Base-by-base conservation (phyloP, 306 rosid genomes). In the Medicago truncatula region DNA sequence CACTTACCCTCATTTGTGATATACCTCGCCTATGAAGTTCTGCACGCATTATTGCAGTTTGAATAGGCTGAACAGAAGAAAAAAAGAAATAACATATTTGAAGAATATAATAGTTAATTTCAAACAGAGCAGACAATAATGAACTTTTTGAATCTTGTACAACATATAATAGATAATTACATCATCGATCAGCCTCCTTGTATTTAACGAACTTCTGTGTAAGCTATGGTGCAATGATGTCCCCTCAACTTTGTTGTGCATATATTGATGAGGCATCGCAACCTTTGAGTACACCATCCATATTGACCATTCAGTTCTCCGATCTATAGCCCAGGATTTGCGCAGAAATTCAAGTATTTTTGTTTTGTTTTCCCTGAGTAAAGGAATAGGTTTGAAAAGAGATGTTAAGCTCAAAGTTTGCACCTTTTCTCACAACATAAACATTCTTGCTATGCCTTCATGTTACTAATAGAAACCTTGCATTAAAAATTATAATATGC, bases 271-370 rank as follows among this genome's bases (percentile, higher is more conserved):
- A 64, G 98, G 97, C 93, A 95, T 83, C 73, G 86, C 91, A 73
- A 90, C 89, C 84, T 86, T 90, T 47, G 97, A 87, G 86, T 89
- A 83, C 31, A 95, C 97, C 96, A 92, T 95, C 99, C 99, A 95
- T 86, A 95, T 95, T 61, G 99, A 95, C 97, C 97, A 95, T 75
- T 95, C 99, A 80, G 99, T 90, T 85, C 83, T 84, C 72, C 97
- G 89, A 67, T 89, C 96, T 74, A 67, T 88, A 21, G 85, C 91
- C 99, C 97, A 95, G 4, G 84, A 81, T 66, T 84, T 88, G 62
- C 67, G 78, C 58, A 95, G 83, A 82, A 85, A 86, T 83, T 95
- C 99, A 83, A 92, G 67, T 82, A 95, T 85, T 85, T 83, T 86
- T 70, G 87, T 84, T 81, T 80, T 89, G 84, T 95, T 86, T 61